phyloP scores from a whole-genome alignment of 371 early-diverging fungal species.

The Mortierella sp. region DNA sequence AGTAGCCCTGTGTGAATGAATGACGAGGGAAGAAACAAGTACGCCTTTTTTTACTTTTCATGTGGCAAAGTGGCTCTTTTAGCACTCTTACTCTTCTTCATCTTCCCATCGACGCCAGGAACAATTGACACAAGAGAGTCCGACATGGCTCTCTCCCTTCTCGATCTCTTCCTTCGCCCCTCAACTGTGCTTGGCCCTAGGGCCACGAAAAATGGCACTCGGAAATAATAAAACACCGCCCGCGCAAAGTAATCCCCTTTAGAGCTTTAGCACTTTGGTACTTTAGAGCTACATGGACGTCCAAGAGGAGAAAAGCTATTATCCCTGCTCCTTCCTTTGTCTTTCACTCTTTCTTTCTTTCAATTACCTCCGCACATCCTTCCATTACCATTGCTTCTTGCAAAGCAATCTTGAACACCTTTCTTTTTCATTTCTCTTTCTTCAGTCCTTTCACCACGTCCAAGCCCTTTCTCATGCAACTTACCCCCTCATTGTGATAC shows the following conservation, averaged over 20 bases:
- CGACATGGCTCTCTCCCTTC: background rate
- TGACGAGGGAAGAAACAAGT: background rate
- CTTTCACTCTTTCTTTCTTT: background rate
- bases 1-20: background rate
- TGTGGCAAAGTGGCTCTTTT: slow-evolving; percentile 2
- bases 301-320: background rate
- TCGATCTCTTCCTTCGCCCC: background rate
- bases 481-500: background rate
- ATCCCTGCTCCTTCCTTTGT: background rate
- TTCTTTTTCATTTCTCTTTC: background rate
- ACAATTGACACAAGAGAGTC: background rate
- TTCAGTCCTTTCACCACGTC: background rate
- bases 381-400: background rate
- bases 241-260: background rate
- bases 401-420: background rate
- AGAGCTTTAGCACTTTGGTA: background rate
- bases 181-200: slow-evolving; percentile 13
- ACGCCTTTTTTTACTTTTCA: background rate
- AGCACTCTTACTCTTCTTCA: background rate
- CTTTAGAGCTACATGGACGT: background rate
- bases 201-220: background rate
- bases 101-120: too few relatives aligned
- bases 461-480: background rate
- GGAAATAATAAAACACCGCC: background rate
- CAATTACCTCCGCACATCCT: background rate